Evolutionary conservation across 345 rosid genomes (phyloP).

Genomic region (Pistacia atlantica): DNA sequence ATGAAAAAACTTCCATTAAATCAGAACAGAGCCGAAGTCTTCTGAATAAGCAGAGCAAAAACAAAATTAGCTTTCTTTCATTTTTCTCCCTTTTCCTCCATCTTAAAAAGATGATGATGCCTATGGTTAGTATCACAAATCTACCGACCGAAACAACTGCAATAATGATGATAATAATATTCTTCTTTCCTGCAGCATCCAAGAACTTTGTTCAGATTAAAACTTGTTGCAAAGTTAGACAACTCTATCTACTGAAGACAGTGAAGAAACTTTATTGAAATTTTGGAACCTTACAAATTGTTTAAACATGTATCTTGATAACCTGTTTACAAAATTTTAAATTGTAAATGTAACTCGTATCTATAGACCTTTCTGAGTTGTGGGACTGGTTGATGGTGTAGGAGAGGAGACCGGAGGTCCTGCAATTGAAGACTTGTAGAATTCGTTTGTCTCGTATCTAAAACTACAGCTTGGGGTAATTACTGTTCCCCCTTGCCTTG

Average conservation of each 20-base stretch:
- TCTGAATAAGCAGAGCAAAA: background rate
- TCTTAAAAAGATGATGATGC: constrained; percentile 19
- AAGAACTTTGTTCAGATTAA: background rate
- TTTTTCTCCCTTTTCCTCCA: background rate
- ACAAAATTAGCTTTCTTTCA: constrained; percentile 17
- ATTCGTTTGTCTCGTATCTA: constrained; percentile 7
- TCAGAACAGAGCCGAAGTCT: background rate
- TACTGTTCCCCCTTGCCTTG: constrained; percentile 2
- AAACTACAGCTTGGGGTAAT: constrained; percentile 14
- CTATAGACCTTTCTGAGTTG: background rate
- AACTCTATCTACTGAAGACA: background rate
- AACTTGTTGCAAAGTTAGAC: background rate
- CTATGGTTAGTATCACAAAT: constrained; percentile 10
- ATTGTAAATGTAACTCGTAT: background rate
- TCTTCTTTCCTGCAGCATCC: constrained; percentile 20
- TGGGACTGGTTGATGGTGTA: background rate
- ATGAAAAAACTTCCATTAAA: background rate
- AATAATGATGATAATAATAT: background rate
- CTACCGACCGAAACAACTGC: constrained; percentile 15
- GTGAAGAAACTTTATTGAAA: background rate
- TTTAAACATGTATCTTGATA: too few species aligned
- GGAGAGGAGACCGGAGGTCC: background rate
- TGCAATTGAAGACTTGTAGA: constrained; percentile 6
- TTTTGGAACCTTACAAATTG: background rate
- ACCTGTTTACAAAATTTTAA: background rate